Base-by-base conservation (phyloP, 2,329 filamentous ascomycete genomes). In the Shiraia bambusicola region DNA sequence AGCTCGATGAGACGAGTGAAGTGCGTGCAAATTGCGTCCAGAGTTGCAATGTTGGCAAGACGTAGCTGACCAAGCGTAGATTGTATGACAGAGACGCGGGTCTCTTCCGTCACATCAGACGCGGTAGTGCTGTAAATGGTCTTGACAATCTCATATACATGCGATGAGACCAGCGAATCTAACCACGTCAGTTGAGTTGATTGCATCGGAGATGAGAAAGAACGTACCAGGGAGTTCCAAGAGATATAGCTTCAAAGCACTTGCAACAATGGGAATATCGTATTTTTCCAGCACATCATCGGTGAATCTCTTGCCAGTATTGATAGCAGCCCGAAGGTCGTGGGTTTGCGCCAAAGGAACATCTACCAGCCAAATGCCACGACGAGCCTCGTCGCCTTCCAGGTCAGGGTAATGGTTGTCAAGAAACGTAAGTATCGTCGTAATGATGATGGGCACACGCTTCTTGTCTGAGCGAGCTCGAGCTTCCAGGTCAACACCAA, bases 81-180 rank as follows among this genome's bases (percentile, higher is more conserved):
- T 69, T 98, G 93, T 25, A 98, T 81, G 47, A 97, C 89, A 40
- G 90, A 86, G 51, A 98, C 80, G 38, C 93, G 87, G 10, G 88
- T 84, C 37, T 83, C 78, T 57, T 95, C 88, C 3, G 84, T 58
- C 0, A 63, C 59, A 45, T 69, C 83, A 12, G 82, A 80, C 42
- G 95, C 88, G 29, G 86, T 80, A 10, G 89, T 85, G 11, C 87
- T 90, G 74, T 98, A 98, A 52, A 98, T 94, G 2, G 90, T 97
- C 72, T 95, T 91, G 66, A 98, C 85, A 63, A 98, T 97, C 73
- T 98, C 94, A 69, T 98, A 98, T 44, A 98, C 90, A 67, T 97
- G 92, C 28, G 90, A 95, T 42, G 93, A 97, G 48, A 98, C 92
- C 49, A 98, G 79, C n/a, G 93, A 97, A 71, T 98, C 93, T 93